Base-by-base conservation (phyloP, 1,139 yeast species). In the Hyphopichia burtonii region DNA sequence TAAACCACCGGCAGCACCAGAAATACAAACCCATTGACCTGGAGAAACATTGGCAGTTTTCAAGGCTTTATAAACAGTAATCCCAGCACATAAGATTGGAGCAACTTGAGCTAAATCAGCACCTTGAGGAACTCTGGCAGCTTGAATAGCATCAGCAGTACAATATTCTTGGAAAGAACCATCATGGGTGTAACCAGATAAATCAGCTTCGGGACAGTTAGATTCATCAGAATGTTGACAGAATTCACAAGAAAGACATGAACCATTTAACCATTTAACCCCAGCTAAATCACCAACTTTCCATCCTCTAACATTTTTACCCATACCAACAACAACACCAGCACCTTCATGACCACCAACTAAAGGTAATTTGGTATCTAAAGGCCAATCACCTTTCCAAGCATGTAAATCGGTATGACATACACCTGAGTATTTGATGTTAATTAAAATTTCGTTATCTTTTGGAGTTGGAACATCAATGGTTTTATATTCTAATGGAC, bases 281-380 rank as follows among this genome's bases (percentile, higher is more conserved):
- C 90, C 90, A 20, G 89, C 90, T 31, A 59, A 71, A 55, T 83
- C 89, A 59, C 90, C 90, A 47, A 83, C 66, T 58, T 83, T 71
- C 72, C 84, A 84, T 52, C 83, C 82, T 36, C 62, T 72, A 43
- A 83, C 91, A 54, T 79, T 77, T 35, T 71, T 71, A 53, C 91
- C 91, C 63, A 78, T 69, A 36, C 77, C 89, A 41, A 84, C 90
- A 52, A 84, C 90, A 31, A 78, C 77, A 66, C 91, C 91, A 33
- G 89, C 89, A 70, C 93, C 93, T 68, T 84, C 91, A 61, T 84
- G 91, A 56, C 91, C 91, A 55, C 90, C 90, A 37, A 85, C 87
- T 50, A 84, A 70, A 31, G 90, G 89, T 51, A 83, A 72, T 62
- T 83, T 83, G 49, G 80, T 74, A 41, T 59, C 74, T 54, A 82